Base-by-base conservation (phyloP, 2,329 filamentous ascomycete species). In the Alternaria infectoria region DNA sequence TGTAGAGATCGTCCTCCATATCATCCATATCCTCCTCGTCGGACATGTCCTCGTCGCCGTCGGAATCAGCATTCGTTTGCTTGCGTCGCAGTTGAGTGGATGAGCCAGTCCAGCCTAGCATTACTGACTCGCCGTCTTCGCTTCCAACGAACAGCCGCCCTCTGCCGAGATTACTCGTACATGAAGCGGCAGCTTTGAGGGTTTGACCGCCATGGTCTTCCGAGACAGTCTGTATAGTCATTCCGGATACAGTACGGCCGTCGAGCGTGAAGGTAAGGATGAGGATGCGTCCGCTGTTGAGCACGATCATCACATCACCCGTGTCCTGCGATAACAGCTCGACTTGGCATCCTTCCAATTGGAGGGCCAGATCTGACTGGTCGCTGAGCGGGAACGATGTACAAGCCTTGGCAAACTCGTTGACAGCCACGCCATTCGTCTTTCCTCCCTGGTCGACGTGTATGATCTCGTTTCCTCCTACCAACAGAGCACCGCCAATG, bases 361-460 rank as follows among this genome's bases (percentile, higher is more conserved):
- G 91, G 63, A 98, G 82, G 15, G 87, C 87, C 47, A 98, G 84
- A 49, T 92, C 88, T 1, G 93, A 92, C 80, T 97, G 95, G 77
- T 99, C 96, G 6, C 88, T 87, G 77, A 99, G 89, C 54, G 90
- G 88, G 73, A 97, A 98, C 0, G 91, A 88, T 3, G 95, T 97
- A 67, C 89, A 88, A 65, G 92, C 88, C 77, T 90, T 93, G 5
- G 94, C 91, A 81, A 97, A 96, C 32, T 93, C 88, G 75, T 99
- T 99, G 67, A 99, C 92, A 5, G 91, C 95, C 62, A 98, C 91
- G 3, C 93, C 95, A 74, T 93, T 97, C 12, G 93, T 88, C 79
- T 97, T 97, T 28, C 96, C 96, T 11, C 93, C 93, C 83, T 99
- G 96, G 75, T 98, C 95, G 68, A 99, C 89, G 78, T 99, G 96